phyloP scores from a whole-genome alignment of 2,329 filamentous ascomycete species.

The Microdochium bolleyi region DNA sequence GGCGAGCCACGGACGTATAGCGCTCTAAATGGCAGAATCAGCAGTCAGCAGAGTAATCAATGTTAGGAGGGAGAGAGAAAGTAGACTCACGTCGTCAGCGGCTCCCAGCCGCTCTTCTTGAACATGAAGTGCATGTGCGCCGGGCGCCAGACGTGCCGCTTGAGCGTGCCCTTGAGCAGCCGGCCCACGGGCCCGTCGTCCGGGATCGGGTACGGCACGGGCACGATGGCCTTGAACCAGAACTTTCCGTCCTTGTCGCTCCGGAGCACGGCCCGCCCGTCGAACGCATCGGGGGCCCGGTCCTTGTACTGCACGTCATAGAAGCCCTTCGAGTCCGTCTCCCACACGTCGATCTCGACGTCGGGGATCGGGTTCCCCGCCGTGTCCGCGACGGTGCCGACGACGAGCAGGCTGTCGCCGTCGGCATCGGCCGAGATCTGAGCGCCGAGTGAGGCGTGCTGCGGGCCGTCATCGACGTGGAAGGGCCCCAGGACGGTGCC shows the following conservation, averaged over 20 bases:
- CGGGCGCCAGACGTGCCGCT: slow-evolving; percentile 71
- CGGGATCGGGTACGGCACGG: slow-evolving; percentile 79
- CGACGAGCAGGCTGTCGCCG: slow-evolving; percentile 62
- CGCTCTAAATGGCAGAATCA: slow-evolving; percentile 38
- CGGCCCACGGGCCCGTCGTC: slow-evolving; percentile 77
- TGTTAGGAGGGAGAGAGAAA: background rate
- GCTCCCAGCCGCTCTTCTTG: slow-evolving; percentile 69
- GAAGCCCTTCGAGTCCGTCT: slow-evolving; percentile 71
- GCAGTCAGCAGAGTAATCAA: slow-evolving; percentile 3
- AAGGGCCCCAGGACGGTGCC: slow-evolving; percentile 77
- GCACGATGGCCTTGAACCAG: slow-evolving; percentile 79
- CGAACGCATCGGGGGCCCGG: slow-evolving; percentile 44
- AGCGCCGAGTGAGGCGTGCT: slow-evolving; percentile 40
- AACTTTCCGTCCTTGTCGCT: slow-evolving; percentile 67
- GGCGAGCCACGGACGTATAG: slow-evolving; percentile 71
- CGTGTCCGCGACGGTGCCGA: slow-evolving; percentile 65
- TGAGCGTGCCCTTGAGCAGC: slow-evolving; percentile 49
- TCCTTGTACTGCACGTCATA: slow-evolving; percentile 75
- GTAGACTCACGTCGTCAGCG: slow-evolving; percentile 67
- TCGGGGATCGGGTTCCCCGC: slow-evolving; percentile 51
- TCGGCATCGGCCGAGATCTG: slow-evolving; percentile 60
- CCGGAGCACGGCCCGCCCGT: slow-evolving; percentile 64
- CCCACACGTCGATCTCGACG: slow-evolving; percentile 77
- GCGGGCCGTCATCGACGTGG: slow-evolving; percentile 67
- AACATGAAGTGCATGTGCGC: slow-evolving; percentile 89